Evolutionary conservation across 1,284 basidiomycete species (phyloP), one percentile per base, ranked within the genome.

Genomic region (Cutaneotrichosporon mucoides): DNA sequence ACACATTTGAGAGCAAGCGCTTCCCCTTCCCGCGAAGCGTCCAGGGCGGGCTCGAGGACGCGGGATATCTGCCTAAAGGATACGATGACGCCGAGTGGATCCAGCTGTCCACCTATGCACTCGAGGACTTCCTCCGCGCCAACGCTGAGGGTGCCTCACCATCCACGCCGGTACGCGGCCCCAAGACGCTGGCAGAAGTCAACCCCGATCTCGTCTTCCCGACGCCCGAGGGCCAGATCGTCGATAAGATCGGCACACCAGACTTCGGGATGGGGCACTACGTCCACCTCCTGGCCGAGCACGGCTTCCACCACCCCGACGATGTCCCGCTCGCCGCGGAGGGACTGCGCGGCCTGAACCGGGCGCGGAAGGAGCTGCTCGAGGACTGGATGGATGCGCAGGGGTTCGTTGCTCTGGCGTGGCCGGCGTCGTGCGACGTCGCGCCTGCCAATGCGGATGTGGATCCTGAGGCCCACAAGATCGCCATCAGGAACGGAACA

Each of bases 211-310:
- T 51, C n/a, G 24, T 59, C 11, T 59, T 55, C 33, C 58, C 58
- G 2, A 15, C 46, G 5, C 41, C 58, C 9, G 33, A 36, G n/a
- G 58, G 58, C 6, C 53, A 59, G 48, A 55, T 55, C 16, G 13
- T 10, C 5, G 43, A 45, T n/a, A 24, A 54, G 8, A 13, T n/a
- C 40, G 46, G 46, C 15, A 48, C 47, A 35, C 45, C 45, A 3
- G 53, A 59, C 43, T 50, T 50, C 35, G 58, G 38, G n/a, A 59
- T 59, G 58, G 58, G 47, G 9, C 15, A 34, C 11, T 59, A 59
- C n/a, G 58, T 59, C 37, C 15, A 41, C 7, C 7, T 59, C 7
- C 33, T 55, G 0, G 13, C 12, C 4, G 12, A 44, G 10, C 35
- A 37, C 7, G 43, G 43, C 1, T 44, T 44, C 16, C 43, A 10